A percentile compares a stretch with the other conserved stretches of the same genome.
phyloP scores from a whole-genome alignment of 257 asterid genomes.

The Ehretia macrophylla region DNA sequence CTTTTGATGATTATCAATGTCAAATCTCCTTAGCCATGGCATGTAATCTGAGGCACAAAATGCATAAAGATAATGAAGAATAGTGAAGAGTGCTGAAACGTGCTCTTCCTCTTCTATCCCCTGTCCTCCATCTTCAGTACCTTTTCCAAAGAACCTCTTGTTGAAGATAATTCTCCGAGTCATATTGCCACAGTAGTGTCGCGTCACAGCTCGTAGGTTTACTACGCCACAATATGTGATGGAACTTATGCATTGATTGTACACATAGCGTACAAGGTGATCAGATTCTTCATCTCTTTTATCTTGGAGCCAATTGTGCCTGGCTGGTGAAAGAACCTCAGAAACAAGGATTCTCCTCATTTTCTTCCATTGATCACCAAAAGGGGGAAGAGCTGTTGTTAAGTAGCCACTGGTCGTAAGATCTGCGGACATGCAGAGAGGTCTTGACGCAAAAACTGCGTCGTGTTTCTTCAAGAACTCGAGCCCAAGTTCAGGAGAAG shows the following conservation, averaged over 20 bases:
- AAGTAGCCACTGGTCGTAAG: background rate
- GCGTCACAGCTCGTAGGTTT: background rate
- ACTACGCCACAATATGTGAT: background rate
- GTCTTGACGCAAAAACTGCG: background rate
- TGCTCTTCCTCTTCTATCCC: background rate
- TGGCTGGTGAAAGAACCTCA: background rate
- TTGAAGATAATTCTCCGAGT: background rate
- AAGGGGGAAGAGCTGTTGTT: background rate
- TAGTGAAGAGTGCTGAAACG: background rate
- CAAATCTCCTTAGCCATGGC: background rate
- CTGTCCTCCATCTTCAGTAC: background rate
- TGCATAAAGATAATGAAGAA: background rate
- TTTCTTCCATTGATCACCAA: background rate
- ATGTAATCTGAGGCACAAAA: background rate
- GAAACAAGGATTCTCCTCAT: background rate
- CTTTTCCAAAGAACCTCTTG: background rate
- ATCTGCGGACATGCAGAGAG: background rate
- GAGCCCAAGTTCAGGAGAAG: background rate
- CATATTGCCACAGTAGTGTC: background rate
- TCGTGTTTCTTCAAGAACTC: background rate
- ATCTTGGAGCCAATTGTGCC: background rate
- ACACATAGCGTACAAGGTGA: background rate
- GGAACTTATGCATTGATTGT: background rate
- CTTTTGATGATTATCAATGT: background rate
- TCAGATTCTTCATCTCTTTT: constrained; percentile 4